Evolutionary conservation across 2,329 filamentous ascomycete genomes (phyloP), one percentile per base, ranked within the genome.

Genomic region (Trichoderma citrinoviride): DNA sequence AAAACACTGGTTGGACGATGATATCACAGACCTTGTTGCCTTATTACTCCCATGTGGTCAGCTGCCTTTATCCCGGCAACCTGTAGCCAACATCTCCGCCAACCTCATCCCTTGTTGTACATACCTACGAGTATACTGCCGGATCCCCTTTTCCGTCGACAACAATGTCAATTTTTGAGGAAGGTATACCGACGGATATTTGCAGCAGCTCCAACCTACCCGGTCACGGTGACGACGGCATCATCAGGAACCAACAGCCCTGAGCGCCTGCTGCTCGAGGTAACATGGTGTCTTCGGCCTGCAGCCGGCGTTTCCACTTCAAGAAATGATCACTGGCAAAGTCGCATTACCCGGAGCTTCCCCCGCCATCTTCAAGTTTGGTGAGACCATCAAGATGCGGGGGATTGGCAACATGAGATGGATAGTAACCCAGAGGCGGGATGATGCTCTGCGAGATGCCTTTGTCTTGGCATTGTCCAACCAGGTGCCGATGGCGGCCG

Each of bases 261-360:
- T 60, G 47, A 12, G 43, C 46, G 19, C 44, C 27, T n/a, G 17
- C 5, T 61, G 43, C 49, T 65, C 15, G 15, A 55, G 49, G 64
- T 65, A 37, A 61, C 64, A 65, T 65, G 43, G 56, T 52, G 64
- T 61, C 56, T 43, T 53, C 56, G 46, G 54, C 64, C 50, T 65
- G 63, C 63, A 65, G 47, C 47, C 46, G 21, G 40, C 54, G 46
- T n/a, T 61, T 27, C 64, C 49, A 41, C 43, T 49, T 55, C 37
- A 49, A 65, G 54, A 19, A 55, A 61, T 43, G 49, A 65, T 65
- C 50, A 58, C 43, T 56, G 40, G 29, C 47, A 37, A 41, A 33
- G 40, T 65, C 27, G 55, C 54, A 65, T 60, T 60, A 65, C 27
- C 63, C 63, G 47, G 23, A 44, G 47, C 47, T 53, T 44, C 27